Evolutionary conservation across 1,284 basidiomycete genomes (phyloP).

Genomic region (Ustilago loliicola): DNA sequence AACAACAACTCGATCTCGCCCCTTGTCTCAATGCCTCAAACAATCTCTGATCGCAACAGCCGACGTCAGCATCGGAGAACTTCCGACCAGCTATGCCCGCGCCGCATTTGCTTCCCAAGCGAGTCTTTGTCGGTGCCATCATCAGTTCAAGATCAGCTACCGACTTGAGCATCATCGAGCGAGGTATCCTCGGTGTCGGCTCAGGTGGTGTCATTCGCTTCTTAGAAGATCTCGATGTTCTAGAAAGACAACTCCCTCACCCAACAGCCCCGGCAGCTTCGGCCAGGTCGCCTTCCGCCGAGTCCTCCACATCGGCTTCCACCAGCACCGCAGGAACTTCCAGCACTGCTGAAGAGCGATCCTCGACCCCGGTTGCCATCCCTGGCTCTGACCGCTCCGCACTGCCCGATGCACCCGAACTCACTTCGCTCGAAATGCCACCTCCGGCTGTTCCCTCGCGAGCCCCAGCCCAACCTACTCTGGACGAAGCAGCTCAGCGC

Average conservation of each 20-base stretch:
- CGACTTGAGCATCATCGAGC: constrained; percentile 55
- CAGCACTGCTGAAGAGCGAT: constrained; percentile 36
- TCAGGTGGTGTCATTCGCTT: constrained; percentile 61
- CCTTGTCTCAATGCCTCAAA: neutral
- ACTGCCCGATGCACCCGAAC: constrained; percentile 40
- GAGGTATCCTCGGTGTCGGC: constrained; percentile 62
- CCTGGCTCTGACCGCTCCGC: constrained; percentile 25
- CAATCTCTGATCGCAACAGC: constrained; percentile 10
- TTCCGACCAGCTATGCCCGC: constrained; percentile 57
- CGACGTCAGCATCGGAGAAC: constrained; percentile 53
- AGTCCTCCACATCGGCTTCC: constrained; percentile 30
- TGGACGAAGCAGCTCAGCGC: constrained; percentile 30
- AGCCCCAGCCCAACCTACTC: constrained; percentile 12
- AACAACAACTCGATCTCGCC: neutral
- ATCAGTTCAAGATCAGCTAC: constrained; percentile 51
- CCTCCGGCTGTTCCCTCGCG: constrained; percentile 40
- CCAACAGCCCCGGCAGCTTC: constrained; percentile 3
- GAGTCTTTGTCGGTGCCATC: constrained; percentile 64
- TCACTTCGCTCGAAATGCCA: constrained; percentile 49
- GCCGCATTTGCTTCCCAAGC: constrained; percentile 52
- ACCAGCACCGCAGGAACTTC: constrained; percentile 23
- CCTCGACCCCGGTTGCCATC: constrained; percentile 54
- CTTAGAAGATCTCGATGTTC: constrained; percentile 59
- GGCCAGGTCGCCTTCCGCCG: constrained; percentile 14
- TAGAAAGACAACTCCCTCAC: constrained; percentile 30